phyloP scores from a whole-genome alignment of 2,329 filamentous ascomycete genomes.

The Aspergillus latus region DNA sequence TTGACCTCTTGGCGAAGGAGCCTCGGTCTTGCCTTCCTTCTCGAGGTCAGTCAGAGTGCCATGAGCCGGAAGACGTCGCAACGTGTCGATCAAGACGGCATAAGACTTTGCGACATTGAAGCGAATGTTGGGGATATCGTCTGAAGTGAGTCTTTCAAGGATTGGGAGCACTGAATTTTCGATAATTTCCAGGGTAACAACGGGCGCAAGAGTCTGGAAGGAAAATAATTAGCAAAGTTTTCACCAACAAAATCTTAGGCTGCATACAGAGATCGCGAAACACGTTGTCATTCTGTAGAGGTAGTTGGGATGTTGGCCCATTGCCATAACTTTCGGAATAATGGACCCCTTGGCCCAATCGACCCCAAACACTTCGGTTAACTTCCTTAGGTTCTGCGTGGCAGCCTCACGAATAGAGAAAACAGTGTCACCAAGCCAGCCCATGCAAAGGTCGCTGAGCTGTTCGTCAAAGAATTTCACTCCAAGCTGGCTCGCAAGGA shows the following conservation, averaged over 20 bases:
- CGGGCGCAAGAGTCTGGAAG: slow-evolving; percentile 80
- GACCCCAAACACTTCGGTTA: slow-evolving; percentile 97
- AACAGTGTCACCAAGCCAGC: slow-evolving; percentile 96
- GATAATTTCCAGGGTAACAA: slow-evolving; percentile 91
- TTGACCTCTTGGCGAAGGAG: slow-evolving; percentile 68
- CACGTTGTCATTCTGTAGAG: slow-evolving; percentile 99
- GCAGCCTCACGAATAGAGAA: slow-evolving; percentile 98
- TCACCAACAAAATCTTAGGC: neutral
- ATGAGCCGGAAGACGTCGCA: slow-evolving; percentile 84
- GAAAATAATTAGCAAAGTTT: slow-evolving; percentile 28
- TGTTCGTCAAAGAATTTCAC: slow-evolving; percentile 99
- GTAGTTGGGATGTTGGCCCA: slow-evolving; percentile 98
- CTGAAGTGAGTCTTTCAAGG: slow-evolving; percentile 86
- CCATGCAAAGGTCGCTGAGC: slow-evolving; percentile 92
- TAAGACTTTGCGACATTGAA: slow-evolving; percentile 99
- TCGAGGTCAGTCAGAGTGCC: slow-evolving; percentile 83
- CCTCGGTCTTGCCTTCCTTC: slow-evolving; percentile 62
- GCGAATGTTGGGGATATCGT: slow-evolving; percentile 97
- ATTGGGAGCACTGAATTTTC: slow-evolving; percentile 91
- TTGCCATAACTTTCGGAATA: slow-evolving; percentile 96
- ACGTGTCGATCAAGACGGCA: slow-evolving; percentile 80
- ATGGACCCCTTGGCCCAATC: slow-evolving; percentile 97
- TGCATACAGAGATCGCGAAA: slow-evolving; percentile 92
- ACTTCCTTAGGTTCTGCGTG: slow-evolving; percentile 95
- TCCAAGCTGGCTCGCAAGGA: slow-evolving; percentile 91